Base-by-base conservation (phyloP, 208 protist genomes). In the Acanthamoeba polyphaga region DNA sequence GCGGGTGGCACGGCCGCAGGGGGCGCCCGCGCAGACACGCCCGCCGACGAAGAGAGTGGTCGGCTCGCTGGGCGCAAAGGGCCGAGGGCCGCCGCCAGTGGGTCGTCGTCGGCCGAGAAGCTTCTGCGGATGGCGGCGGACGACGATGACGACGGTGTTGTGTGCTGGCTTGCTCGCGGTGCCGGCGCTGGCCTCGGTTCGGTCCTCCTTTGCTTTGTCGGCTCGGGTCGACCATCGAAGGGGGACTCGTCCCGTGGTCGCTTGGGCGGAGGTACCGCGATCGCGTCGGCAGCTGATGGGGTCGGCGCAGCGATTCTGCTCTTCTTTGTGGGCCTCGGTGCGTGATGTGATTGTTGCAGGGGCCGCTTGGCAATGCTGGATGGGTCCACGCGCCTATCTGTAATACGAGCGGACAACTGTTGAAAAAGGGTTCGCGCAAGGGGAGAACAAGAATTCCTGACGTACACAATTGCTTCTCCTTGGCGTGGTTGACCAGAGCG, bases 401-500 rank as follows among this genome's bases (percentile, higher is more conserved):
- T 0, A 70, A 2, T n/a, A n/a, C n/a, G n/a, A n/a, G 3, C 10
- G 58, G 0, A 1, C 58, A 2, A 64, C 17, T 5, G n/a, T 8
- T 1, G 7, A 27, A 1, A 64, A 64, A 17, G 27, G n/a, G 9
- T 46, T 22, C 32, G 38, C 10, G 38, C 22, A 76, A 43, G 27
- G 17, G 22, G 17, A 64, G 29, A 29, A 89, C 13, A 32, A 8
- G 38, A 27, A 7, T 15, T n/a, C n/a, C n/a, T n/a, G n/a, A 80
- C 38, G 74, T 94, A 94, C 94, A 88, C 17, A 78, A 6, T 24
- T 68, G 0, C 70, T 92, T 62, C 15, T 32, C 32, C 43, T 93
- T 93, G n/a, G 91, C 55, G 49, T 60, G 29, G 4, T 85, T 22
- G 22, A 97, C 22, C 0, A 97, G 62, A 12, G 95, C 80, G 43